Evolutionary conservation across 192 early-diverging fungal genomes (phyloP).

Genomic region (Linnemannia zychae): DNA sequence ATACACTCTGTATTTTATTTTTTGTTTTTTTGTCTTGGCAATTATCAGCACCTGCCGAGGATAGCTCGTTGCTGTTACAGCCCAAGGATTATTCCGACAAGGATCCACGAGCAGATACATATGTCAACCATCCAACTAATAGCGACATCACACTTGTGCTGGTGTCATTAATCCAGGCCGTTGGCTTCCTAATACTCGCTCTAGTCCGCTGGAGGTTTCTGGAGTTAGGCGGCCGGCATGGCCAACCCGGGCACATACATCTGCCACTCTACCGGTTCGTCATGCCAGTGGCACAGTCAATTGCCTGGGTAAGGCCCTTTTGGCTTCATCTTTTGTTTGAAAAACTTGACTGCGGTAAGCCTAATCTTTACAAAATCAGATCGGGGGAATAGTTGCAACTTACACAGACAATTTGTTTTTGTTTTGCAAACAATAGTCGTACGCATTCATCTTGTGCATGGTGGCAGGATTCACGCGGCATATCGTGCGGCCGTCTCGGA

Average conservation of each 20-base stretch:
- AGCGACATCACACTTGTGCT: slow-evolving; percentile 35
- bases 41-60: slow-evolving; percentile 30
- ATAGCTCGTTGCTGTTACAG: slow-evolving; percentile 24
- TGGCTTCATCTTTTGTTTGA: not conserved
- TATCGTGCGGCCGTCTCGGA: slow-evolving; percentile 47
- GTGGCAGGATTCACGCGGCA: slow-evolving; percentile 50
- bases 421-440: slow-evolving; percentile 29
- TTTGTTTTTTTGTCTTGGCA: slow-evolving; percentile 18
- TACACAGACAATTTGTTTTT: not conserved
- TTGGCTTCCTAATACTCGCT: slow-evolving; percentile 33
- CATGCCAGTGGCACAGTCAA: slow-evolving; percentile 50
- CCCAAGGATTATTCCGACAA: slow-evolving; percentile 33
- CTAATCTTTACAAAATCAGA: not conserved
- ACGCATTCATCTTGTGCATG: slow-evolving; percentile 47
- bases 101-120: slow-evolving; percentile 41
- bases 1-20: not conserved
- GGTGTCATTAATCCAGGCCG: slow-evolving; percentile 40
- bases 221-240: slow-evolving; percentile 44
- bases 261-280: slow-evolving; percentile 45
- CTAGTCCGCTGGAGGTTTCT: slow-evolving; percentile 46
- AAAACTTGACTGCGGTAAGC: not conserved
- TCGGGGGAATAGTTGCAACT: not conserved
- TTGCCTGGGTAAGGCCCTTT: slow-evolving; percentile 47
- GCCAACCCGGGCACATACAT: slow-evolving; percentile 49
- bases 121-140: slow-evolving; percentile 51